phyloP scores from a whole-genome alignment of 148 eudicot species.

The Cornus controversa region DNA sequence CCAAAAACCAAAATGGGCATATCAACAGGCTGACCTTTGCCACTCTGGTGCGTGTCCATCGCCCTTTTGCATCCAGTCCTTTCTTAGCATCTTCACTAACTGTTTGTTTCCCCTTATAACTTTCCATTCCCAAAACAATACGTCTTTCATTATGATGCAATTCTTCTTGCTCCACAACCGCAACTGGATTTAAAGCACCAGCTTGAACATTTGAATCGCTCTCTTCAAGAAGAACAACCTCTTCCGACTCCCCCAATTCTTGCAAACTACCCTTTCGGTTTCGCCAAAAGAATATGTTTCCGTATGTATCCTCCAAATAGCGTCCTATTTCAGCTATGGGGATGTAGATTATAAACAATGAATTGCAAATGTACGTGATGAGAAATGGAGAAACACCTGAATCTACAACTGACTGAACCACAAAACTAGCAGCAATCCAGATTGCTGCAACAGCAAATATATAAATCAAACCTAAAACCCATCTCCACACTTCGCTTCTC shows the following conservation, averaged over 20 bases:
- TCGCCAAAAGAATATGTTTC: constrained; percentile 58
- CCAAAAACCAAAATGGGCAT: constrained; percentile 96
- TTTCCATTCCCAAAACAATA: constrained; percentile 8
- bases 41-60: constrained; percentile 87
- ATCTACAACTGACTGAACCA: constrained; percentile 92
- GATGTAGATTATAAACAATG: constrained; percentile 74
- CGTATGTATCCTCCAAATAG: constrained; percentile 64
- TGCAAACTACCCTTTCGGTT: constrained; percentile 25
- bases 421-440: constrained; percentile 98
- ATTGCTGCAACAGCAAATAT: constrained; percentile 81
- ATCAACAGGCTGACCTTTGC: constrained; percentile 86
- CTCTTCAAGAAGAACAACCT: constrained; percentile 54
- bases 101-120: neutral
- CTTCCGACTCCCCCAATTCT: constrained; percentile 48
- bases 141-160: constrained; percentile 4
- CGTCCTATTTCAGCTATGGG: constrained; percentile 74
- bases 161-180: constrained; percentile 21
- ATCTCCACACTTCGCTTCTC: constrained; percentile 67
- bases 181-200: constrained; percentile 13
- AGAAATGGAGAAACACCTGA: constrained; percentile 91
- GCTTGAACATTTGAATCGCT: constrained; percentile 24
- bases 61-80: constrained; percentile 75
- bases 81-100: constrained; percentile 18
- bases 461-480: constrained; percentile 81
- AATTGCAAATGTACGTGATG: constrained; percentile 89